phyloP scores from a whole-genome alignment of 768 basidiomycete genomes.

The Trametes villosa region DNA sequence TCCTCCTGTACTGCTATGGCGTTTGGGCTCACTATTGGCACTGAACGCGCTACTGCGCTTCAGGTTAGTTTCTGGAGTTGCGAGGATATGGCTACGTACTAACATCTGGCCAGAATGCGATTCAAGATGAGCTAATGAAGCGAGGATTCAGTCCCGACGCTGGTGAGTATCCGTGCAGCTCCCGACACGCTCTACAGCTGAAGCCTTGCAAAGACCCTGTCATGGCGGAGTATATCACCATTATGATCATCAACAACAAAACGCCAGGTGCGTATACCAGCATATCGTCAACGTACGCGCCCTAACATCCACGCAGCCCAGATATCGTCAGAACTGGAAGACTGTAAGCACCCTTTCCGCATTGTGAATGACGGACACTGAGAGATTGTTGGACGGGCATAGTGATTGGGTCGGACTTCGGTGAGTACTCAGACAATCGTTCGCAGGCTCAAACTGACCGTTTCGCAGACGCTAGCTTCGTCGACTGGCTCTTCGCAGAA shows the following conservation, averaged over 20 bases:
- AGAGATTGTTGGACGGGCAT: not conserved
- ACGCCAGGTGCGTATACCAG: constrained; percentile 56
- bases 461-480: constrained; percentile 73
- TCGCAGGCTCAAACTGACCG: constrained; percentile 21
- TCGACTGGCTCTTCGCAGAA: constrained; percentile 86
- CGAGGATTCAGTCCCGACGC: constrained; percentile 76
- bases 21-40: constrained; percentile 78
- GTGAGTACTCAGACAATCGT: constrained; percentile 44
- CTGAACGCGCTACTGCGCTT: constrained; percentile 71
- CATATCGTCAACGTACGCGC: not conserved
- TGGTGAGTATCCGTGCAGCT: constrained; percentile 49
- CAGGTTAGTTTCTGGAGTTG: constrained; percentile 51
- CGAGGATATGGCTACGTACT: constrained; percentile 8
- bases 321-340: constrained; percentile 22
- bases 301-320: constrained; percentile 18
- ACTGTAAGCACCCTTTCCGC: constrained; percentile 6
- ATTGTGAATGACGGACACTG: not conserved
- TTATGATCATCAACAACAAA: constrained; percentile 95
- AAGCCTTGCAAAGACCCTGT: constrained; percentile 62
- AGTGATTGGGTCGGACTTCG: constrained; percentile 84
- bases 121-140: constrained; percentile 79
- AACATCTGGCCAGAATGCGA: constrained; percentile 58
- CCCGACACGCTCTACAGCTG: not conserved
- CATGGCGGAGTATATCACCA: constrained; percentile 94
- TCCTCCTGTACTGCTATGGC: constrained; percentile 58